Conservation (phyloP, 805 yeast genomes). For the Groenewaldozyma salmanticensis region DNA sequence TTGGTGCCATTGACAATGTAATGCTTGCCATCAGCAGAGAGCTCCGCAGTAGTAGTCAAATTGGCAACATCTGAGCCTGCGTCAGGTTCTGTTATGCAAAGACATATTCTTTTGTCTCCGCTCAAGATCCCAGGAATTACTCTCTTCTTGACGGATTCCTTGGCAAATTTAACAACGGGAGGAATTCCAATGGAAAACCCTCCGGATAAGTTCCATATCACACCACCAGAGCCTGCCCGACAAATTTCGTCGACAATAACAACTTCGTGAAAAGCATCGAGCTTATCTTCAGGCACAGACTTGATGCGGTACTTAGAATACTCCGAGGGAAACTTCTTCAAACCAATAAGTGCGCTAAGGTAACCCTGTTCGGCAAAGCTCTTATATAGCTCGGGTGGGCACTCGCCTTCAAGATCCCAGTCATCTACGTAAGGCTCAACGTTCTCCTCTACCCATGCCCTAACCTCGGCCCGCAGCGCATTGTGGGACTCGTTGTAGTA, state of each 20-base stretch:
- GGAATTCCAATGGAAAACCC: constrained; percentile 35
- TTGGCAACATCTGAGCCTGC: constrained; percentile 37
- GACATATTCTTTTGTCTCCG: constrained; percentile 32
- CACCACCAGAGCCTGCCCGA: constrained; percentile 34
- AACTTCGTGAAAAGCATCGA: constrained; percentile 32
- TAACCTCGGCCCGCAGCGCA: constrained; percentile 32
- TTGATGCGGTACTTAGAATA: constrained; percentile 28
- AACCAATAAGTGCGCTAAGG: constrained; percentile 31
- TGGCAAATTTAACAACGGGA: constrained; percentile 29
- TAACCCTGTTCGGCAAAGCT: constrained; percentile 33
- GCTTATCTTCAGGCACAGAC: constrained; percentile 30
- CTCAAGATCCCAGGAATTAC: constrained; percentile 29
- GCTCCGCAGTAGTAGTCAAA: constrained; percentile 30
- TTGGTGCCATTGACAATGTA: constrained; percentile 33
- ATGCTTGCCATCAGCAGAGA: constrained; percentile 31
- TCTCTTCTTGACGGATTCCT: constrained; percentile 25
- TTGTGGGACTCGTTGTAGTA: constrained; percentile 32
- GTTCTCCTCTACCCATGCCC: constrained; percentile 30
- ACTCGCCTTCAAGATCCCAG: constrained; percentile 32
- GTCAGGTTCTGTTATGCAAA: constrained; percentile 36
- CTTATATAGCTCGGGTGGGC: constrained; percentile 25
- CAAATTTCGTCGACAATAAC: constrained; percentile 31
- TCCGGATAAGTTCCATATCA: constrained; percentile 32
- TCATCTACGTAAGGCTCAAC: constrained; percentile 33
- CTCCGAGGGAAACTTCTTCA: constrained; percentile 27